Evolutionary conservation across 73 alveolate genomes (phyloP), one percentile per base, ranked within the genome.

Genomic region (Symbiodinium natans): DNA sequence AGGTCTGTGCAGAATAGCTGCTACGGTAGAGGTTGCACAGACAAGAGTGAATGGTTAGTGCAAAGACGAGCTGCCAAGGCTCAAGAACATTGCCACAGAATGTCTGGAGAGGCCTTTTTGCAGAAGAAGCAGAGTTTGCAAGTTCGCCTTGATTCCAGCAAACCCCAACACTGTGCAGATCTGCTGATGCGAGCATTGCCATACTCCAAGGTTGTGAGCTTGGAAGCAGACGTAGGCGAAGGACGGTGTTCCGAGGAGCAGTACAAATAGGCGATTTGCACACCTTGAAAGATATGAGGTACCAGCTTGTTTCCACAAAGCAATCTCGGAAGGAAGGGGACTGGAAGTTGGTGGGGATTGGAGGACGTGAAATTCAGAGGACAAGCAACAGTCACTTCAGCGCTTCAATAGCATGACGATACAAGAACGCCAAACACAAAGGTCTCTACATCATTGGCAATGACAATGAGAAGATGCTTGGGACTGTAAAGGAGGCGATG

Each of bases 101-200:
- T 42, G 74, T 83, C 75, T 74, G 74, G 92, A 83, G 92, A 83
- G 92, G 42, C 43, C 92, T 83, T 41, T 80, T 41, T 80, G 88
- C 11, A 63, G 80, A 80, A 80, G 88, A 80, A 59, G 88, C 52
- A 36, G 56, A 77, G 34, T 80, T 80, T 80, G 39, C 39, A 80
- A 39, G 63, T 80, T 80, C 88, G 23, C 5, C 40, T 80, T 80
- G 88, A 80, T 36, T 39, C 63, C 88, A 29, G 88, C 54, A 80
- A 80, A 39, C 88, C 88, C 88, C 88, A 80, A 80, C 63, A 39
- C 88, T 80, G 88, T 80, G 88, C 88, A 80, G 88, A 80, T 59
- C 88, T 80, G 40, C 19, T 80, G 88, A 80, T 80, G 88, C 88
- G 88, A 34, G 88, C 88, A 80, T 38, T 80, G 88, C 88, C 88